Conservation (phyloP, 208 protist species). For the Trypanosoma rangeli region DNA sequence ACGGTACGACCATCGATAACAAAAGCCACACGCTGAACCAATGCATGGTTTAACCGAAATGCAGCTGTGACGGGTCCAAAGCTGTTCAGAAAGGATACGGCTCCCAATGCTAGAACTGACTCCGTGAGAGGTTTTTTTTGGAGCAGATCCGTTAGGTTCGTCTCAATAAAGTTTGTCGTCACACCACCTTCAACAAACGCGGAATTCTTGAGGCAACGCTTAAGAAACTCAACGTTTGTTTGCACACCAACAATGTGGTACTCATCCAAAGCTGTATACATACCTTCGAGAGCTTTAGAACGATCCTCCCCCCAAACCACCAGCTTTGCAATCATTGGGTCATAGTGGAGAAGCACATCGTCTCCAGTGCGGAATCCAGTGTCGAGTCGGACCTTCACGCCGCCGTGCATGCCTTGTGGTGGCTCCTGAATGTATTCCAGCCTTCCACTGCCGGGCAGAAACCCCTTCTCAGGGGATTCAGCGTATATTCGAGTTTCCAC, state of each 20-base stretch:
- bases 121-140: constrained; percentile 6
- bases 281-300: constrained; percentile 53
- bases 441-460: constrained; percentile 87
- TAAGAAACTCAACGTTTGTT: constrained; percentile 87
- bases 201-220: constrained; percentile 24
- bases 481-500: constrained; percentile 96
- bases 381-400: constrained; percentile 69
- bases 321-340: constrained; percentile 98
- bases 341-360: constrained; percentile 93
- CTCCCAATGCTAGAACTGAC: constrained; percentile 27
- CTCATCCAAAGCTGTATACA: constrained; percentile 71
- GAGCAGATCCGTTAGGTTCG: constrained; percentile 39
- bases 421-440: constrained; percentile 44
- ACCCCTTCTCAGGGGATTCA: constrained; percentile 89
- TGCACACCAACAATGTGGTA: constrained; percentile 91
- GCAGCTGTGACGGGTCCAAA: constrained; percentile 16
- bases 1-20: constrained; percentile 28
- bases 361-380: constrained; percentile 78
- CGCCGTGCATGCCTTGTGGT: constrained; percentile 23
- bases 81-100: constrained; percentile 27
- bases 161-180: constrained; percentile 40
- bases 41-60: constrained; percentile 43
- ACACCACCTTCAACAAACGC: constrained; percentile 30
- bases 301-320: constrained; percentile 90
- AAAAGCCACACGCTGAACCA: constrained; percentile 32